A percentile compares a stretch with the other conserved stretches of the same genome.
phyloP scores from a whole-genome alignment of 148 eudicot genomes.

The Rhododendron ovatum region DNA sequence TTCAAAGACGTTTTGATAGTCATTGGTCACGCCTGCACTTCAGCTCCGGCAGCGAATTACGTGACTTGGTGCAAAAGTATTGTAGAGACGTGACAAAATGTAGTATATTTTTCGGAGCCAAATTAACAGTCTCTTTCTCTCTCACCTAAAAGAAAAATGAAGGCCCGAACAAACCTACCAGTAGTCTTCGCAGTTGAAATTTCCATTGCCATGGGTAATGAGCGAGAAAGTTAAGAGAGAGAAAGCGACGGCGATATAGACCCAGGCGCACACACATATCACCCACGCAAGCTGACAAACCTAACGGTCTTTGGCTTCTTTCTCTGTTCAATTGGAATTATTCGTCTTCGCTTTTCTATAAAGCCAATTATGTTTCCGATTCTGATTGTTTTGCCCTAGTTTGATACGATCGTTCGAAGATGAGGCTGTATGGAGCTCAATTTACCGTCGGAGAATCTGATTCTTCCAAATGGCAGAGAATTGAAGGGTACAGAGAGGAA shows the following conservation, averaged over 20 bases:
- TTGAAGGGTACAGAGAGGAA: background rate
- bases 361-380: background rate
- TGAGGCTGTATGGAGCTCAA: background rate
- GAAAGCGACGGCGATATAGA: background rate
- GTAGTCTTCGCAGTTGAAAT: background rate
- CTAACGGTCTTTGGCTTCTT: background rate
- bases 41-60: background rate
- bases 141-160: background rate
- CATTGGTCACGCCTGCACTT: background rate
- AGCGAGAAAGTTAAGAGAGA: background rate
- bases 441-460: background rate
- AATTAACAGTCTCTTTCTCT: background rate
- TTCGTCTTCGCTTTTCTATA: background rate
- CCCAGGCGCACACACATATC: background rate
- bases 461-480: background rate
- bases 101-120: background rate
- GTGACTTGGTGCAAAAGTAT: background rate
- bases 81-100: background rate
- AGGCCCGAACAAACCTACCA: background rate
- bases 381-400: slow-evolving; percentile 5
- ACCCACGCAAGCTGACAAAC: background rate
- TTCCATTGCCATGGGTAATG: background rate
- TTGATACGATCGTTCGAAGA: background rate
- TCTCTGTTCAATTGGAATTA: background rate
- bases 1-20: too few relatives aligned